A percentile compares a stretch with the other conserved stretches of the same genome.
Evolutionary conservation across 2,329 filamentous ascomycete species (phyloP).

Genomic region (Chaetothyriales sp.): DNA sequence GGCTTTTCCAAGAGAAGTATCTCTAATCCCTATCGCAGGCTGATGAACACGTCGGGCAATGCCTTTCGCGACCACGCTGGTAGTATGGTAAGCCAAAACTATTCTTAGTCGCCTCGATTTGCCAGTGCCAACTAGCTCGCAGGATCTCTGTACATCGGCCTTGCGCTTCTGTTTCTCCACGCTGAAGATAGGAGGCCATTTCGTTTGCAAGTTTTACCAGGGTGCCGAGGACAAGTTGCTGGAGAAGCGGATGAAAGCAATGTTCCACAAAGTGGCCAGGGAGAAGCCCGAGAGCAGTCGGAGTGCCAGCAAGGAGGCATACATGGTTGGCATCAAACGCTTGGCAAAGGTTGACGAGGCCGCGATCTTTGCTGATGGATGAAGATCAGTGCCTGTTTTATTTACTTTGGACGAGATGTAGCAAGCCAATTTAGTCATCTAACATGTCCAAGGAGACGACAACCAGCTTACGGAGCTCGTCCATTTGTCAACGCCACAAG

Average conservation of each 20-base stretch:
- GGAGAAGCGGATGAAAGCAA: conserved; percentile 54
- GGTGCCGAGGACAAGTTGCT: conserved; percentile 70
- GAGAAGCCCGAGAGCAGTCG: conserved; percentile 88
- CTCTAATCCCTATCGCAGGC: conserved; percentile 92
- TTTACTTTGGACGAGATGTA: neutral
- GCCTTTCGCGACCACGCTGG: conserved; percentile 74
- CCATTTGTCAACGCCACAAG: neutral
- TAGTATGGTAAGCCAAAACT: conserved; percentile 59
- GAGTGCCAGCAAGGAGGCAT: conserved; percentile 69
- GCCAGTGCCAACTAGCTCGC: conserved; percentile 1
- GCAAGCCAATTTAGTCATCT: no score
- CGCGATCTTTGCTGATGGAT: conserved; percentile 27
- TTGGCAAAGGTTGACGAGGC: conserved; percentile 38
- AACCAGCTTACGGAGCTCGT: neutral
- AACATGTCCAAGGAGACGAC: no score
- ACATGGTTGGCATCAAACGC: conserved; percentile 64
- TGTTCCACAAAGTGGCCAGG: conserved; percentile 67
- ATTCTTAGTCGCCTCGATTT: neutral
- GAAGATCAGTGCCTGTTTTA: neutral
- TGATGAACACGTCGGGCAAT: conserved; percentile 97
- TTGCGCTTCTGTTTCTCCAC: conserved; percentile 75
- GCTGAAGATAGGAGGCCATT: conserved; percentile 66
- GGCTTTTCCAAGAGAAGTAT: conserved; percentile 74
- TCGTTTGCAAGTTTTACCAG: conserved; percentile 96
- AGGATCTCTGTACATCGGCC: conserved; percentile 85